Percentiles rank a stretch among this genome's conserved stretches.
phyloP scores from a whole-genome alignment of 2,329 filamentous ascomycete genomes.

The Ceratocystis cacaofunesta region DNA sequence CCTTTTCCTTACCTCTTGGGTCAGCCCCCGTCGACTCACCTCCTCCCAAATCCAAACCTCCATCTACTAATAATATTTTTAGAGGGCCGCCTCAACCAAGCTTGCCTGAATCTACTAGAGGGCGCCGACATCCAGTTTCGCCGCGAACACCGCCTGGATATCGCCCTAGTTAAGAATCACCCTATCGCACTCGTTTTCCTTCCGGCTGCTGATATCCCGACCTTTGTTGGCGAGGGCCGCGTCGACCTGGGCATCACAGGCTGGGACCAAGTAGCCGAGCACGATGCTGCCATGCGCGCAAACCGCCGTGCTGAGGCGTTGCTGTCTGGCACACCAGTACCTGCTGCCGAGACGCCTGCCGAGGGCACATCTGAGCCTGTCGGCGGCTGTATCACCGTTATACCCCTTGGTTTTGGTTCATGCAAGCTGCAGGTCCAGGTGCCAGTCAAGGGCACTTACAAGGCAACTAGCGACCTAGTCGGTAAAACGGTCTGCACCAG shows the following conservation, averaged over 20 bases:
- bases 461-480: constrained; percentile 58
- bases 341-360: constrained; percentile 10
- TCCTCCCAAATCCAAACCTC: not conserved
- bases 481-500: constrained; percentile 92
- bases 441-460: constrained; percentile 64
- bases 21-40: not conserved
- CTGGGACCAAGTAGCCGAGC: constrained; percentile 79
- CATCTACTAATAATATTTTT: constrained; percentile 19
- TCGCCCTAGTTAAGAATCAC: constrained; percentile 93
- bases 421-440: constrained; percentile 97
- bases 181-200: constrained; percentile 93
- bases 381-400: constrained; percentile 63
- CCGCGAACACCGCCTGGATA: constrained; percentile 87
- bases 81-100: constrained; percentile 89
- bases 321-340: constrained; percentile 23
- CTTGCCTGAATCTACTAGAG: constrained; percentile 76
- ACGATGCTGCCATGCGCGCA: constrained; percentile 50
- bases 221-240: constrained; percentile 86
- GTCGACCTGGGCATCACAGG: constrained; percentile 94
- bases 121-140: constrained; percentile 95
- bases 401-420: constrained; percentile 78
- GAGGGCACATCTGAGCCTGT: constrained; percentile 29
- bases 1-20: not conserved
- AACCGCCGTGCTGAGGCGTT: constrained; percentile 35
- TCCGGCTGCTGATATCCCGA: constrained; percentile 91